Evolutionary conservation across 345 rosid genomes (phyloP).

Genomic region (Pistacia atlantica): DNA sequence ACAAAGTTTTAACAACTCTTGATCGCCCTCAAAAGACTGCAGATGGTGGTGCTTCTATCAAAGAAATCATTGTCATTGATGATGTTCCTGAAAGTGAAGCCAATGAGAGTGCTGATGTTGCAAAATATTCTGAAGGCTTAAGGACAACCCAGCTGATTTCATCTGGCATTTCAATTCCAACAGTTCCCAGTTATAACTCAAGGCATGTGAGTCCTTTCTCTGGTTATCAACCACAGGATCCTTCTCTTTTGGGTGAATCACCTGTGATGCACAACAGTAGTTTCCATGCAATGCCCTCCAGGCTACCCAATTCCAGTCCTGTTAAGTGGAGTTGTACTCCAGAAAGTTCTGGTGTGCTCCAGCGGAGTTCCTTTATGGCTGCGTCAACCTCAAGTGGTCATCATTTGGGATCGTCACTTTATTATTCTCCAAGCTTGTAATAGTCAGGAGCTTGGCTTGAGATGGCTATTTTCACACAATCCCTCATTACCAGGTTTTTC

Average conservation of each 20-base stretch:
- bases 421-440: constrained; percentile 48
- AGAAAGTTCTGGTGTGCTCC: constrained; percentile 39
- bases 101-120: constrained; percentile 14
- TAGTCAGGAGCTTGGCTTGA: constrained; percentile 23
- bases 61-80: constrained; percentile 55
- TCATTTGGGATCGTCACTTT: constrained; percentile 36
- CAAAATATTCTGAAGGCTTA: constrained; percentile 24
- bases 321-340: constrained; percentile 42
- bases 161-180: constrained; percentile 29
- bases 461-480: constrained; percentile 14
- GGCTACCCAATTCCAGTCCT: constrained; percentile 37
- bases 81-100: constrained; percentile 47
- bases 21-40: constrained; percentile 22
- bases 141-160: constrained; percentile 28
- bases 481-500: constrained; percentile 7
- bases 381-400: constrained; percentile 38
- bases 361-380: constrained; percentile 34
- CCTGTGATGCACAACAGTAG: constrained; percentile 16
- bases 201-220: constrained; percentile 30
- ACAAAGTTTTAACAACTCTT: constrained; percentile 21
- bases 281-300: constrained; percentile 27
- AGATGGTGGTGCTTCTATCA: constrained; percentile 29
- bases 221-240: constrained; percentile 38
- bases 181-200: constrained; percentile 22
- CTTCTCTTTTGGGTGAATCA: constrained; percentile 25